A percentile compares a stretch with the other conserved stretches of the same genome.
phyloP scores from a whole-genome alignment of 768 basidiomycete species.

The Mycena metata region DNA sequence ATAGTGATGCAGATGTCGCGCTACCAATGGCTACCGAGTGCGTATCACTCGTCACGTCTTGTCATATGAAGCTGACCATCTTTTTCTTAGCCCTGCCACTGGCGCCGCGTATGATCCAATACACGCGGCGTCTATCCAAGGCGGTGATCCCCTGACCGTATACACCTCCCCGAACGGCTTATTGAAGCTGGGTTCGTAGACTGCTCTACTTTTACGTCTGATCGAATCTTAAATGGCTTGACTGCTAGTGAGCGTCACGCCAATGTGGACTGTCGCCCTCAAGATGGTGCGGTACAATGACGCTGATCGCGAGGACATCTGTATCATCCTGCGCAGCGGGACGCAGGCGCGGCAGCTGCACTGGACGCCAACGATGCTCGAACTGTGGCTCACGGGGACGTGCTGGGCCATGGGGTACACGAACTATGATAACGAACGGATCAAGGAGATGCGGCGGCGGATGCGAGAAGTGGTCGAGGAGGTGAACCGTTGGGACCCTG shows the following conservation, averaged over 20 bases:
- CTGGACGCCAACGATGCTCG: constrained; percentile 69
- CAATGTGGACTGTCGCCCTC: constrained; percentile 80
- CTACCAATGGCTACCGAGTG: constrained; percentile 76
- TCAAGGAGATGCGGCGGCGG: constrained; percentile 60
- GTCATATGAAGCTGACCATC: constrained; percentile 17
- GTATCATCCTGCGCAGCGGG: constrained; percentile 75
- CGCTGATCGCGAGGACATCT: constrained; percentile 75
- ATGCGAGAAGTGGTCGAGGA: constrained; percentile 67
- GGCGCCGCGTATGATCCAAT: constrained; percentile 68
- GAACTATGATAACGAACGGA: constrained; percentile 58
- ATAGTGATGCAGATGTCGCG: constrained; percentile 78
- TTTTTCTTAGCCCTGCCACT: constrained; percentile 41
- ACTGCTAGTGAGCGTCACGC: constrained; percentile 69
- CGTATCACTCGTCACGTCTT: constrained; percentile 44
- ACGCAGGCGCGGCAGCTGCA: constrained; percentile 62
- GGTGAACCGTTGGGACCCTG: constrained; percentile 39
- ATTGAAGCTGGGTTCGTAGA: constrained; percentile 47
- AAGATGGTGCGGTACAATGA: constrained; percentile 78
- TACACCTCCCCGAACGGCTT: constrained; percentile 66
- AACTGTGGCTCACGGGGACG: constrained; percentile 67
- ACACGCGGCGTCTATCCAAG: constrained; percentile 63
- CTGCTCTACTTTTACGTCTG: not conserved
- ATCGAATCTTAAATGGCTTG: not conserved
- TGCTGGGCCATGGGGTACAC: constrained; percentile 78
- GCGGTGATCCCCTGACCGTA: constrained; percentile 71